phyloP scores from a whole-genome alignment of 2,329 filamentous ascomycete genomes.

The Scytalidium lignicola region DNA sequence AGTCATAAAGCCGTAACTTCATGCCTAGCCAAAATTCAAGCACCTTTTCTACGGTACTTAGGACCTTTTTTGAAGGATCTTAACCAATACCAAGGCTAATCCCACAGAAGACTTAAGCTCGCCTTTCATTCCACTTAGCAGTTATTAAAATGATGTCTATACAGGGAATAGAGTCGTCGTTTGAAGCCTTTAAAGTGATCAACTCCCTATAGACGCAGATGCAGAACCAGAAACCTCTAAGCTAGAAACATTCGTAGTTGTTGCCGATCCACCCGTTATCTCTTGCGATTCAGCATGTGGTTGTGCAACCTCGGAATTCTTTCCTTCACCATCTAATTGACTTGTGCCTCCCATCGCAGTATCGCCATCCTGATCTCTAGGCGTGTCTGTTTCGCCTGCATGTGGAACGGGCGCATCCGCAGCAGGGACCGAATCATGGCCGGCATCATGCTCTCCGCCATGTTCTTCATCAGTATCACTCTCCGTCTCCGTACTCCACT shows the following conservation, averaged over 20 bases:
- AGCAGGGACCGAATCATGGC: neutral
- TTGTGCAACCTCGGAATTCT: neutral
- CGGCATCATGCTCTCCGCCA: constrained; percentile 11
- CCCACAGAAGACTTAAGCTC: too few relatives aligned
- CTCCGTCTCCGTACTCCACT: constrained; percentile 34
- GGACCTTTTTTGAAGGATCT: too few relatives aligned
- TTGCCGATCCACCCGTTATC: constrained; percentile 13
- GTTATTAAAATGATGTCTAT: too few relatives aligned
- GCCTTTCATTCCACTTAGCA: too few relatives aligned
- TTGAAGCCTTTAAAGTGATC: neutral
- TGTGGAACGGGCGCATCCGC: neutral
- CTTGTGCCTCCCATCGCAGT: neutral
- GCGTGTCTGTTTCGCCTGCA: neutral
- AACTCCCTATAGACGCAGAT: constrained; percentile 12
- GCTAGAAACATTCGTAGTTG: constrained; percentile 11
- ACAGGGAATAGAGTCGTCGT: too few relatives aligned
- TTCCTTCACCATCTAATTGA: neutral
- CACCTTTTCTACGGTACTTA: too few relatives aligned
- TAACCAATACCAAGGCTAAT: too few relatives aligned
- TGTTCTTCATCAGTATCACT: constrained; percentile 7
- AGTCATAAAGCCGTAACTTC: too few relatives aligned
- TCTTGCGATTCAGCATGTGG: constrained; percentile 11
- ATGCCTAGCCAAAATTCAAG: too few relatives aligned
- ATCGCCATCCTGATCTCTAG: constrained; percentile 6
- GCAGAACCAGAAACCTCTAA: constrained; percentile 19